Evolutionary conservation across 192 early-diverging fungal species (phyloP).

Genomic region (Radiomyces spectabilis): DNA sequence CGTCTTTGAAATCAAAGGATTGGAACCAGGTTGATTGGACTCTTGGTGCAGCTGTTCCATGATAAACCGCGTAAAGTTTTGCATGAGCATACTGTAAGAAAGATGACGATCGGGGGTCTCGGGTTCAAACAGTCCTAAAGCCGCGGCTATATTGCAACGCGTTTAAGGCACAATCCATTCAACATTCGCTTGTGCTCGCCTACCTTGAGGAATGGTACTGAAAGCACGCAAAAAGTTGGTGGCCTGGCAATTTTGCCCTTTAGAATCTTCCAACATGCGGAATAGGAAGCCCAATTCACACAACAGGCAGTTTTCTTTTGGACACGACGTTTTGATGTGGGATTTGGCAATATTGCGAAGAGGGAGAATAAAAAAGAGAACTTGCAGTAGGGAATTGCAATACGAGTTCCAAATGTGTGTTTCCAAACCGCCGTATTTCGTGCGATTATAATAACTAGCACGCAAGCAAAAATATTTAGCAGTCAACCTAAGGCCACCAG

Average conservation of each 20-base stretch:
- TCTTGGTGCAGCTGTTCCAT: slow-evolving; percentile 86
- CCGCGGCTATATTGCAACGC: too few species aligned
- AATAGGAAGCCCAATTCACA: slow-evolving; percentile 95
- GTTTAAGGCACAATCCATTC: too few species aligned
- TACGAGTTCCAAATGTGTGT: slow-evolving; percentile 87
- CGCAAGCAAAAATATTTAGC: background rate
- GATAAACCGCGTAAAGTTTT: slow-evolving; percentile 85
- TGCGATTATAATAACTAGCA: slow-evolving; percentile 84
- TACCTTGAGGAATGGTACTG: slow-evolving; percentile 77
- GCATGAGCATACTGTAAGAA: slow-evolving; percentile 70
- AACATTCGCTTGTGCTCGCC: background rate
- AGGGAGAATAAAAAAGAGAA: slow-evolving; percentile 62
- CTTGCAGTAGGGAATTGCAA: slow-evolving; percentile 85
- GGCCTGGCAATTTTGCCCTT: slow-evolving; percentile 94
- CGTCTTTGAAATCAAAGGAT: slow-evolving; percentile 20
- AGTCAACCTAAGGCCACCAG: background rate
- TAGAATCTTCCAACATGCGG: slow-evolving; percentile 81
- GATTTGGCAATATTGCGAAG: slow-evolving; percentile 63
- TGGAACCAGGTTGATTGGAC: slow-evolving; percentile 32
- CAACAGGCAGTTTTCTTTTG: slow-evolving; percentile 70
- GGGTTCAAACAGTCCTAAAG: slow-evolving; percentile 84
- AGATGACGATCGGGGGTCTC: slow-evolving; percentile 52
- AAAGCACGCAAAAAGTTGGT: slow-evolving; percentile 85
- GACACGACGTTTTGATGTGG: slow-evolving; percentile 64
- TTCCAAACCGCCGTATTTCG: slow-evolving; percentile 82